Conservation (phyloP, 1,284 basidiomycete species). For the Cutaneotrichosporon mucoides region DNA sequence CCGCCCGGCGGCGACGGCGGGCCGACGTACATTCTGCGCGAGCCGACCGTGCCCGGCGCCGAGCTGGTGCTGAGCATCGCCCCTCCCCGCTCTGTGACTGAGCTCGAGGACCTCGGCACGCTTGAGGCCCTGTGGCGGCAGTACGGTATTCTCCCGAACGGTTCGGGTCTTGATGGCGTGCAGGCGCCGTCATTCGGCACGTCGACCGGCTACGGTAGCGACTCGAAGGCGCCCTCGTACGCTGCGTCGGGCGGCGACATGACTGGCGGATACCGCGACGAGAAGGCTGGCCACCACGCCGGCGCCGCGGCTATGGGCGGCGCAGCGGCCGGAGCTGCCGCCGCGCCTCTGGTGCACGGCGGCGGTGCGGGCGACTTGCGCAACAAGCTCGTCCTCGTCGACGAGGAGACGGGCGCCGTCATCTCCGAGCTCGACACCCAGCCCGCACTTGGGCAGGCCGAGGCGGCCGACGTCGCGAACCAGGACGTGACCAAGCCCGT, state of each 20-base stretch:
- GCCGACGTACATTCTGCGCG: slow-evolving; percentile 23
- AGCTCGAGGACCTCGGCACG: slow-evolving; percentile 61
- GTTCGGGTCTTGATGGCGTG: slow-evolving; percentile 30
- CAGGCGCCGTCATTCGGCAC: slow-evolving; percentile 11
- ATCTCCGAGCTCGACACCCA: slow-evolving; percentile 67
- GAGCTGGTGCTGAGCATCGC: slow-evolving; percentile 48
- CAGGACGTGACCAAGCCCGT: slow-evolving; percentile 61
- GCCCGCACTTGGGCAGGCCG: slow-evolving; percentile 44
- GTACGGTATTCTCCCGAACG: slow-evolving; percentile 53
- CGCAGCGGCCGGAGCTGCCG: not conserved
- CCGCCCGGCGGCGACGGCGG: slow-evolving; percentile 24
- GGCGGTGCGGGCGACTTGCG: slow-evolving; percentile 54
- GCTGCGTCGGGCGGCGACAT: not conserved
- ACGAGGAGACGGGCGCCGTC: slow-evolving; percentile 68
- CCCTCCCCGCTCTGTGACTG: slow-evolving; percentile 14
- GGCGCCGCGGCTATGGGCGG: not conserved
- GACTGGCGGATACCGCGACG: slow-evolving; percentile 4
- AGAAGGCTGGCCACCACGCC: not conserved
- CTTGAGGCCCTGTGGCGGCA: slow-evolving; percentile 67
- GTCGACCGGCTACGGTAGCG: not conserved
- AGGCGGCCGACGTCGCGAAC: slow-evolving; percentile 53
- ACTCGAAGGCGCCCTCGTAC: not conserved
- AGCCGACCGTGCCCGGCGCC: slow-evolving; percentile 31
- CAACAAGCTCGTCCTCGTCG: slow-evolving; percentile 67
- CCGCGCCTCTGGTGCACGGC: slow-evolving; percentile 6